These are phyloP conservation scores for Astragalus glycyphyllos DNA, from an alignment of 306 rosid genomes.

Conservation along the genomic window DNA sequence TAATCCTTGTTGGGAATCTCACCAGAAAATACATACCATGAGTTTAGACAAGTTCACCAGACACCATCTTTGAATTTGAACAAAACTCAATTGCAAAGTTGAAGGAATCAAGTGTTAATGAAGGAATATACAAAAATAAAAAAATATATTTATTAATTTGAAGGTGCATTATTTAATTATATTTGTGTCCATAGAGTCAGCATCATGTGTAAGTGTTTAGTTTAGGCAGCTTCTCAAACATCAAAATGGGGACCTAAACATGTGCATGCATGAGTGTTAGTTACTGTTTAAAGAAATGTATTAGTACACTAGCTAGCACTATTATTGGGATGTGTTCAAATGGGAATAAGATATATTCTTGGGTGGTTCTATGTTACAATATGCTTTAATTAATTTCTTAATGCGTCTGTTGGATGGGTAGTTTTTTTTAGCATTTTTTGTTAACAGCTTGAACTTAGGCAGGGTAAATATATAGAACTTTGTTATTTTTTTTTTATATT, in stretches of 20 bases:
- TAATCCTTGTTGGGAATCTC: conserved; percentile 52
- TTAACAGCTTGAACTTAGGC: conserved; percentile 8
- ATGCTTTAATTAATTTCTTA: conserved; percentile 19
- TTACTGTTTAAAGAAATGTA: conserved; percentile 37
- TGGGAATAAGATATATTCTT: conserved; percentile 56
- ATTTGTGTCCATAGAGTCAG: conserved; percentile 54
- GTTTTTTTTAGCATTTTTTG: not conserved
- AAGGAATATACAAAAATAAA: conserved; percentile 47
- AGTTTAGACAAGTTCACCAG: conserved; percentile 45
- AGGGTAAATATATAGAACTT: not conserved
- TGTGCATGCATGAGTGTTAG: conserved; percentile 52
- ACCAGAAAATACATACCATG: conserved; percentile 41
- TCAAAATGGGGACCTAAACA: conserved; percentile 46
- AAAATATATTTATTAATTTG: not conserved
- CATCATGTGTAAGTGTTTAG: conserved; percentile 53
- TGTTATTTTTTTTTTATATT: no score
- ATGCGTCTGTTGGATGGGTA: conserved; percentile 1
- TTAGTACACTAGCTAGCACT: conserved; percentile 49
- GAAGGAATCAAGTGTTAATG: conserved; percentile 52
- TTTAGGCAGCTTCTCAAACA: conserved; percentile 38
- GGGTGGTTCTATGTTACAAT: conserved; percentile 21
- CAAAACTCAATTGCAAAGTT: conserved; percentile 42
- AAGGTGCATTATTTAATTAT: conserved; percentile 28
- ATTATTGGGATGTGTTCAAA: conserved; percentile 63
- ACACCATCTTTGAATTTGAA: conserved; percentile 36